A percentile compares a stretch with the other conserved stretches of the same genome.
Conservation (phyloP, 768 basidiomycete species). For the Lepiota venenata region DNA sequence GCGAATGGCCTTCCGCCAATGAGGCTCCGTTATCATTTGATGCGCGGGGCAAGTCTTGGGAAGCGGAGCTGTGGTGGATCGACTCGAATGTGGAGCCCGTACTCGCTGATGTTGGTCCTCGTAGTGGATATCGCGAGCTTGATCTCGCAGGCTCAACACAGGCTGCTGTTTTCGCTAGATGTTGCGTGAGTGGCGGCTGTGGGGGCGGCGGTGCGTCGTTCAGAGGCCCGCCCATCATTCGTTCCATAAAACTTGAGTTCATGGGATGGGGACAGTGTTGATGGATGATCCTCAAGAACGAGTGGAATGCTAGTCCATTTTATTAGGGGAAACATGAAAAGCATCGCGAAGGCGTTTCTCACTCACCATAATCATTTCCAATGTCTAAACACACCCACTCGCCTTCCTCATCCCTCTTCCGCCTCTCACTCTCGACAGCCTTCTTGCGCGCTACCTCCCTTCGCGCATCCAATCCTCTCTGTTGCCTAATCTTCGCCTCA, state of each 20-base stretch:
- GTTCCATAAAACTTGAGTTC: slow-evolving; percentile 22
- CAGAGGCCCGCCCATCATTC: background rate
- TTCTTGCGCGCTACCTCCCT: slow-evolving; percentile 3
- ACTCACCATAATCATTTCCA: slow-evolving; percentile 40
- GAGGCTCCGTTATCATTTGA: too few species aligned
- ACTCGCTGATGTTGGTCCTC: too few species aligned
- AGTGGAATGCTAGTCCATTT: background rate
- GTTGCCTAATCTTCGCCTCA: background rate
- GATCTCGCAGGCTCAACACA: too few species aligned
- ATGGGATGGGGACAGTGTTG: slow-evolving; percentile 50
- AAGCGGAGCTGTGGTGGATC: too few species aligned
- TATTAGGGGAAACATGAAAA: background rate
- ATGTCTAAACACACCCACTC: slow-evolving; percentile 56
- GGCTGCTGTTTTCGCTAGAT: background rate
- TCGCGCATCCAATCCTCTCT: background rate
- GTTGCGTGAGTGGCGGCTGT: background rate
- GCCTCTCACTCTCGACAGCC: slow-evolving; percentile 10
- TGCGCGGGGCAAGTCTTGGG: too few species aligned
- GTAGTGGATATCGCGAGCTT: too few species aligned
- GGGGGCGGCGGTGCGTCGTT: slow-evolving; percentile 1
- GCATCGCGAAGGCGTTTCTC: background rate
- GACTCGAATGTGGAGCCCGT: too few species aligned
- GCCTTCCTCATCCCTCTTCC: slow-evolving; percentile 25
- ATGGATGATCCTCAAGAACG: slow-evolving; percentile 34
- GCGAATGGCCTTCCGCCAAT: background rate